Conservation (phyloP, 2,329 filamentous ascomycete genomes). For the Colletotrichum noveboracense region DNA sequence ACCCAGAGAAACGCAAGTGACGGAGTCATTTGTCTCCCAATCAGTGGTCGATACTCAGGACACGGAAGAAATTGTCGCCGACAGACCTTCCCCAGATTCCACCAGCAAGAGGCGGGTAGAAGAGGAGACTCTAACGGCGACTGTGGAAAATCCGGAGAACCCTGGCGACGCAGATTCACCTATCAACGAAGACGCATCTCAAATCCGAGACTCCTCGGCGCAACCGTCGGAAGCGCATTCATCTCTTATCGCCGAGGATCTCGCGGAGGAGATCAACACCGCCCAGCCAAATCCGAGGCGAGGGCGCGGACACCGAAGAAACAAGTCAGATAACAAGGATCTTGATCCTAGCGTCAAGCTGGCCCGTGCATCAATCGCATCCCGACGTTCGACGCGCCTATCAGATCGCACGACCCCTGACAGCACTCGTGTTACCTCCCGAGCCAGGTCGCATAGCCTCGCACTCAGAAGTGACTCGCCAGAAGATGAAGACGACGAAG, state of each 20-base stretch:
- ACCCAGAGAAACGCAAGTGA: slow-evolving; percentile 4
- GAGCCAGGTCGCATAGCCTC: slow-evolving; percentile 31
- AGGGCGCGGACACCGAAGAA: slow-evolving; percentile 18
- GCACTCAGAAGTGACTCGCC: slow-evolving; percentile 25
- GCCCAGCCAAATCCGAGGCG: slow-evolving; percentile 13
- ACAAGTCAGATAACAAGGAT: slow-evolving; percentile 14
- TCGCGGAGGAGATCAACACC: slow-evolving; percentile 3
- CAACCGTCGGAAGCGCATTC: slow-evolving; percentile 17
- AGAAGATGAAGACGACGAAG: slow-evolving; percentile 28
- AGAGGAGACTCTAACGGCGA: not conserved
- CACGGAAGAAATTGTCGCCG: slow-evolving; percentile 8
- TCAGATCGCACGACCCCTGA: slow-evolving; percentile 23
- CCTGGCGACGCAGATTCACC: not conserved
- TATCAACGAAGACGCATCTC: slow-evolving; percentile 11
- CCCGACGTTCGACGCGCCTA: slow-evolving; percentile 20
- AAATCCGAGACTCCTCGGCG: slow-evolving; percentile 17
- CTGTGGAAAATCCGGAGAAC: not conserved
- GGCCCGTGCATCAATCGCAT: slow-evolving; percentile 21
- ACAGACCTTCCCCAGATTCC: not conserved
- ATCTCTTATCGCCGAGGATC: slow-evolving; percentile 20
- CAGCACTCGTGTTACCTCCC: slow-evolving; percentile 26
- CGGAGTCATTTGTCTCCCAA: not conserved
- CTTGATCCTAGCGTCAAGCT: slow-evolving; percentile 20
- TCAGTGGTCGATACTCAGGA: not conserved
- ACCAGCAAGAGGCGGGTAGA: not conserved